Evolutionary conservation across 2,329 filamentous ascomycete genomes (phyloP), one percentile per base, ranked within the genome.

Genomic region (Aspergillus sp.): DNA sequence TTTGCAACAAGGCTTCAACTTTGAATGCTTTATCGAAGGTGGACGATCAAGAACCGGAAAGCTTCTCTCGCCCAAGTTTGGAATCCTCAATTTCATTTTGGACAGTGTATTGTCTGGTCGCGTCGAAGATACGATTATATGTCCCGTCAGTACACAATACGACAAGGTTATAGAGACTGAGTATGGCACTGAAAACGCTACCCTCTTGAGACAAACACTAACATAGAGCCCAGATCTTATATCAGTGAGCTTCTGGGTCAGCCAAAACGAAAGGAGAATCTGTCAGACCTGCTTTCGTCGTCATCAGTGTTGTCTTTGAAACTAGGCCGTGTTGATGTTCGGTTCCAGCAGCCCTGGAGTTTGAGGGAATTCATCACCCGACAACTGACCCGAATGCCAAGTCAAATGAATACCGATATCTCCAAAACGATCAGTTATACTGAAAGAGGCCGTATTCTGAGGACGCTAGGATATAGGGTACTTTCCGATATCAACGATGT

Each of bases 141-240:
- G 91, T 56, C 93, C 93, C 0, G 93, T 98, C 37, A 94, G 88
- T 65, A 96, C 90, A 1, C 93, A 98, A 63, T 98, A 98, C 62
- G 93, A 98, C 74, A 98, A 97, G 62, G 93, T 98, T 44, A 94
- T 98, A 47, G 93, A 98, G 66, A 95, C 94, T 1, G 90, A 95
- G 66, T 73, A 63, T 49, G 69, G 43, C 34, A 13, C 34, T 27
- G 35, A 7, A 6, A 13, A 26, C 9, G 13, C 8, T 31, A 29
- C n/a, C 12, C 6, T 12, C 9, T 19, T 8, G 5, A 10, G 4
- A n/a, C n/a, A 39, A 1, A 27, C 47, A 35, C 51, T 60, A 34
- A 50, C 38, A 30, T 48, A 36, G 4, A 19, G 2, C n/a, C 43
- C 42, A 77, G 74, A 52, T 93, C 90, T 5, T 98, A 98, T 60